Base-by-base conservation (phyloP, 1,284 basidiomycete species). In the Xerocomus amazonicus region DNA sequence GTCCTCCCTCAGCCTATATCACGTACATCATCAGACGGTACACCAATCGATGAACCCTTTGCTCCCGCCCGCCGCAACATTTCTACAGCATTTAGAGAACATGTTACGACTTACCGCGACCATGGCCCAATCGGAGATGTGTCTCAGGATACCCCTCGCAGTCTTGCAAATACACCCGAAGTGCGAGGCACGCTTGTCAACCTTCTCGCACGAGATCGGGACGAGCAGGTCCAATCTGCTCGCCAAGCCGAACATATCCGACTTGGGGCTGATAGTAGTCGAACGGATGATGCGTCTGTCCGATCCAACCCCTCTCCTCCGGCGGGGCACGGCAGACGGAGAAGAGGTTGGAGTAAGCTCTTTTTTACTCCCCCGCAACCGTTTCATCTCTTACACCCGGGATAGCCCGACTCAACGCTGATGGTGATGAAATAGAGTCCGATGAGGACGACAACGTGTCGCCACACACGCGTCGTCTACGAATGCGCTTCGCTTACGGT, bases 351-450 rank as follows among this genome's bases (percentile, higher is more conserved):
- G 79, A 76, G 80, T 80, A 59, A 56, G 76, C 64, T 44, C 35
- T 43, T 29, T 37, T 54, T 16, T 34, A 26, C 26, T 34, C 46
- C n/a, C 13, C 17, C 51, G 19, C 19, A 23, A n/a, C 36, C 39
- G 19, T 42, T 51, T 39, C 19, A 29, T 34, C 31, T 49, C 53
- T 57, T 48, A 54, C 43, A 40, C 38, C 17, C 36, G 43, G 37
- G 44, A 19, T 53, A 82, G 80, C 78, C 32, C 75, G 77, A 44
- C 70, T 83, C 33, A 76, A 82, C 63, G 64, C 73, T 7, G 77
- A 83, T 56, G 80, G 80, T 1, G 75, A 81, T 53, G 78, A 80
- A 56, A 74, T 83, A 52, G 68, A 78, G 10, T 71, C 72, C 0
- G 76, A 77, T 13, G 78, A 65, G 27, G 65, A 65, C 14, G 54